Percentiles rank a stretch among this genome's conserved stretches.
These are phyloP conservation scores for Yarrowia galli DNA, from an alignment of 1,139 yeast genomes.

Conservation along the genomic window DNA sequence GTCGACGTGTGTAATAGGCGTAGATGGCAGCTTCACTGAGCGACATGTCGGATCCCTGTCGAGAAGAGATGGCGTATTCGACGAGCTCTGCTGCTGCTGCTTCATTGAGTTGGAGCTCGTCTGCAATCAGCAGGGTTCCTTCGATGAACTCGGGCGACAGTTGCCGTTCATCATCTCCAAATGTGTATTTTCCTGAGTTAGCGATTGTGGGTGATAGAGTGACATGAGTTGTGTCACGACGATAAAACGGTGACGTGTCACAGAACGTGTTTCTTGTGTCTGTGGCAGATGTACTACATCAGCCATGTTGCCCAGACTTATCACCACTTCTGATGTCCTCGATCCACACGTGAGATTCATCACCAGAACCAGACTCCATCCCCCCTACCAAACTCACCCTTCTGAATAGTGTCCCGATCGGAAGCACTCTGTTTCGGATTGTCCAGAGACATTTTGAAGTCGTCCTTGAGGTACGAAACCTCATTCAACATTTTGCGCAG, in stretches of 20 bases:
- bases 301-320: no score
- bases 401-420: constrained; percentile 58
- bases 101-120: constrained; percentile 74
- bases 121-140: constrained; percentile 60
- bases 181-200: constrained; percentile 53
- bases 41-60: constrained; percentile 60
- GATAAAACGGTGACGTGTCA: no score
- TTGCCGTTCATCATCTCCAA: constrained; percentile 59
- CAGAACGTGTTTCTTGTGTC: no score
- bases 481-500: constrained; percentile 44
- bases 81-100: constrained; percentile 67
- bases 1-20: constrained; percentile 72
- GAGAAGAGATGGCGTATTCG: constrained; percentile 55
- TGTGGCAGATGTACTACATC: no score
- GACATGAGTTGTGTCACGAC: no score
- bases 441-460: constrained; percentile 58
- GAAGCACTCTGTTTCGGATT: constrained; percentile 62
- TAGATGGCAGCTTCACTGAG: constrained; percentile 73
- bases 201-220: background rate
- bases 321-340: no score
- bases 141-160: constrained; percentile 62
- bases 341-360: no score
- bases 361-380: no score
- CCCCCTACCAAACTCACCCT: no score
- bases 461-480: constrained; percentile 49